Conservation (phyloP, 2,329 filamentous ascomycete species). For the Volutella citrinella region DNA sequence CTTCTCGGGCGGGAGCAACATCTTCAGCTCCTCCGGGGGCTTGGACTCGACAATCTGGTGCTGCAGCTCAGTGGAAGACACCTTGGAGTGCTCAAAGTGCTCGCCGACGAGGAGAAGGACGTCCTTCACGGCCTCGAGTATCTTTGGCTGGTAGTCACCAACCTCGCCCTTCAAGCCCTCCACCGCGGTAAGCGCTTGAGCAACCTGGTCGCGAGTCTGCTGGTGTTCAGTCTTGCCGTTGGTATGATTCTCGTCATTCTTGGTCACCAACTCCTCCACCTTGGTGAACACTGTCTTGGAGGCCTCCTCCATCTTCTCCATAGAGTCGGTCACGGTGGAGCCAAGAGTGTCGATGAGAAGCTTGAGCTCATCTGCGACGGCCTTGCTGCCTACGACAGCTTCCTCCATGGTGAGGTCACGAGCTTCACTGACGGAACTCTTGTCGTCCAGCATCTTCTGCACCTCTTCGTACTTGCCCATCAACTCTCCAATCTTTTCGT, state of each 20-base stretch:
- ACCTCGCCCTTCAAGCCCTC: constrained; percentile 76
- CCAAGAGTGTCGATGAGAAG: constrained; percentile 82
- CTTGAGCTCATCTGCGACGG: constrained; percentile 82
- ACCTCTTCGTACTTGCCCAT: constrained; percentile 87
- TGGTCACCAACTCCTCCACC: constrained; percentile 74
- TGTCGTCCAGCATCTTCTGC: constrained; percentile 70
- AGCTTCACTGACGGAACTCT: constrained; percentile 69
- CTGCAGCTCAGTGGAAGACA: constrained; percentile 53
- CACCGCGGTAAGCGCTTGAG: constrained; percentile 69
- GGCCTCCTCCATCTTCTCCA: constrained; percentile 84
- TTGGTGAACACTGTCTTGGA: constrained; percentile 82
- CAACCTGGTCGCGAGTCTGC: constrained; percentile 76
- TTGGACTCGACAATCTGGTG: constrained; percentile 61
- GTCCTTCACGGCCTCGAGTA: constrained; percentile 81
- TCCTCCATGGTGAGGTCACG: constrained; percentile 71
- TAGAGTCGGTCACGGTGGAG: constrained; percentile 72
- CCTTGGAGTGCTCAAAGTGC: constrained; percentile 85
- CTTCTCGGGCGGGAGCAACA: constrained; percentile 57
- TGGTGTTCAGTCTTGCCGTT: constrained; percentile 78
- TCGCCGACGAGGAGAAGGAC: constrained; percentile 79
- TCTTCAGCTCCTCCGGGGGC: constrained; percentile 51
- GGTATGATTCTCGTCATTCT: constrained; percentile 71
- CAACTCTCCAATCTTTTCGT: constrained; percentile 70
- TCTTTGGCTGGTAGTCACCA: constrained; percentile 81
- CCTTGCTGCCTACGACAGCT: constrained; percentile 71